Conservation (phyloP, 2,329 filamentous ascomycete genomes). For the Neofusicoccum umdonicola region DNA sequence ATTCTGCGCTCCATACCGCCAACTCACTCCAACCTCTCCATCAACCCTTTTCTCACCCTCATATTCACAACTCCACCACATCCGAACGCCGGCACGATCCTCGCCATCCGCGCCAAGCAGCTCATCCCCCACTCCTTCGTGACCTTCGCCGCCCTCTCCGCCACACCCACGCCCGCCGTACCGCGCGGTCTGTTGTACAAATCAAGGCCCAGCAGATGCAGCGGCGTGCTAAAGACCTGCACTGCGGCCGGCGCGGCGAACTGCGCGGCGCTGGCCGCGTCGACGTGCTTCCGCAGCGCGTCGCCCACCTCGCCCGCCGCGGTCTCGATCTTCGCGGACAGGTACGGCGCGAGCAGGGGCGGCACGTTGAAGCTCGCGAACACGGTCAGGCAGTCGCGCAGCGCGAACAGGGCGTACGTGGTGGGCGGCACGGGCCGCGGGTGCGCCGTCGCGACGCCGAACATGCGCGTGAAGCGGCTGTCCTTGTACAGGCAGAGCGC, state of each 20-base stretch:
- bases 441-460: conserved; percentile 61
- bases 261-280: conserved; percentile 17
- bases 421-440: conserved; percentile 60
- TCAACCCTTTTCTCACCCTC: conserved; percentile 65
- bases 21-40: conserved; percentile 47
- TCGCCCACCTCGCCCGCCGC: conserved; percentile 29
- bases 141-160: conserved; percentile 66
- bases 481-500: conserved; percentile 87
- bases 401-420: conserved; percentile 74
- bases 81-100: conserved; percentile 87
- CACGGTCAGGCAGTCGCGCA: conserved; percentile 83
- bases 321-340: conserved; percentile 42
- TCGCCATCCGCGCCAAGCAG: conserved; percentile 70
- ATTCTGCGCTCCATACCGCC: too few species aligned
- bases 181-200: conserved; percentile 68
- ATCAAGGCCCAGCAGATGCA: conserved; percentile 83
- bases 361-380: conserved; percentile 92
- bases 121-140: conserved; percentile 73
- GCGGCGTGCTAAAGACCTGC: conserved; percentile 76
- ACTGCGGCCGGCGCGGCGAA: conserved; percentile 45
- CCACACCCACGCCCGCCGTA: conserved; percentile 43
- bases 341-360: conserved; percentile 67
- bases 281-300: conserved; percentile 49
- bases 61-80: conserved; percentile 83
- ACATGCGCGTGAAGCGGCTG: conserved; percentile 77